Evolutionary conservation across 176 grass and related monocot genomes (phyloP).

Genomic region (Oryza australiensis): DNA sequence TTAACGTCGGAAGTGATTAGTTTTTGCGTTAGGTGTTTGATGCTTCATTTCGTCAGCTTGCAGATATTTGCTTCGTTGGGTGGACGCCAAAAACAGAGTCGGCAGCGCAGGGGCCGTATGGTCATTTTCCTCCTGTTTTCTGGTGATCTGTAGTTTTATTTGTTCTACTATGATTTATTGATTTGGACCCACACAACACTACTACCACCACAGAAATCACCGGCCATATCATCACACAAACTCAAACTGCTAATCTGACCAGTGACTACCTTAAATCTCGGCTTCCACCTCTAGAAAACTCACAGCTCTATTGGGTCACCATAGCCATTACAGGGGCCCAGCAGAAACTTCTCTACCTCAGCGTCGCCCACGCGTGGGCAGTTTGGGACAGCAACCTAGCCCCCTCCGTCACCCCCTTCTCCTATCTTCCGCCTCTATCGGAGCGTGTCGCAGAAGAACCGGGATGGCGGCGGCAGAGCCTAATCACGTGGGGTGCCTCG

Average conservation of each 20-base stretch:
- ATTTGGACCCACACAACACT: neutral
- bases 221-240: neutral
- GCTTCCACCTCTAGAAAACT: neutral
- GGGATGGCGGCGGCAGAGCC: no score
- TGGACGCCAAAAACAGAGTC: neutral
- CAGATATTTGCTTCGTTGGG: slow-evolving; percentile 1
- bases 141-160: neutral
- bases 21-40: neutral
- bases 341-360: no score
- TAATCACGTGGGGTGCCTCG: no score
- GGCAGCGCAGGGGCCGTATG: neutral
- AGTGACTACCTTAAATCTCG: neutral
- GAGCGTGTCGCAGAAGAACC: no score
- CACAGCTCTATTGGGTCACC: no score
- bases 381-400: no score
- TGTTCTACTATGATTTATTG: neutral
- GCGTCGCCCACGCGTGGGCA: no score
- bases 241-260: neutral
- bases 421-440: no score
- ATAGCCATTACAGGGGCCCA: no score
- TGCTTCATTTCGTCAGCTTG: neutral
- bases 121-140: neutral
- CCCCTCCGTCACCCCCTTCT: no score
- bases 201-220: neutral
- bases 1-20: slow-evolving; percentile 5